Percentiles rank a stretch among this genome's conserved stretches.
phyloP scores from a whole-genome alignment of 306 rosid genomes.

The Urtica urens region DNA sequence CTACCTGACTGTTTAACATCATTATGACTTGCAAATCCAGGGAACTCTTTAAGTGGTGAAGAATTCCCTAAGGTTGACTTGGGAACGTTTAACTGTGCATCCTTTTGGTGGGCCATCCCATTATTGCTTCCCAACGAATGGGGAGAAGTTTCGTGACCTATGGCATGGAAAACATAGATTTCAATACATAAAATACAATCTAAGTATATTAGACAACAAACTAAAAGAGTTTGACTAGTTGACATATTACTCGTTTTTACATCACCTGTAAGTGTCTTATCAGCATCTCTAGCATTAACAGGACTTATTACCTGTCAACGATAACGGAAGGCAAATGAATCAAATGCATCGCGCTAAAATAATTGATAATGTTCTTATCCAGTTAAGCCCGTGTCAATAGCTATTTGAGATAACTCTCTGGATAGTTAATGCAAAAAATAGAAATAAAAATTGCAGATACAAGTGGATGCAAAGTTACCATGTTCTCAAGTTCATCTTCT shows the following conservation, averaged over 20 bases:
- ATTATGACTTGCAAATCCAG: slow-evolving; percentile 46
- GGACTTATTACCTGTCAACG: slow-evolving; percentile 61
- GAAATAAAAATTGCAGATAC: neutral
- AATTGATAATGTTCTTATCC: no score
- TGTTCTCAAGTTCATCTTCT: slow-evolving; percentile 36
- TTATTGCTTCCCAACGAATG: slow-evolving; percentile 29
- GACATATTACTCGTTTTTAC: slow-evolving; percentile 31
- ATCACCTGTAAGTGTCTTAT: slow-evolving; percentile 37
- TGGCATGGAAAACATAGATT: no score
- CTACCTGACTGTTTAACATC: slow-evolving; percentile 50
- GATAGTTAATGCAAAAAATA: neutral
- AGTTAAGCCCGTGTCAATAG: no score
- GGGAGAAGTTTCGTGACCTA: slow-evolving; percentile 23
- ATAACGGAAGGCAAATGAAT: slow-evolving; percentile 5
- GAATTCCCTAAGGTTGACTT: slow-evolving; percentile 24
- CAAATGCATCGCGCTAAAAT: no score
- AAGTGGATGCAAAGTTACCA: slow-evolving; percentile 31
- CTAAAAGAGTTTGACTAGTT: slow-evolving; percentile 26
- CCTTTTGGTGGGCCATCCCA: slow-evolving; percentile 26
- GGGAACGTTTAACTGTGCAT: slow-evolving; percentile 40
- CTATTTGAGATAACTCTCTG: no score
- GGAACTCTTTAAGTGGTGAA: slow-evolving; percentile 49
- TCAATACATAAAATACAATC: slow-evolving; percentile 3
- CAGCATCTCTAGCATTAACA: slow-evolving; percentile 24
- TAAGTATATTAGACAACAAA: slow-evolving; percentile 7